Base-by-base conservation (phyloP, 2,329 filamentous ascomycete species). In the Fusarium chaquense region DNA sequence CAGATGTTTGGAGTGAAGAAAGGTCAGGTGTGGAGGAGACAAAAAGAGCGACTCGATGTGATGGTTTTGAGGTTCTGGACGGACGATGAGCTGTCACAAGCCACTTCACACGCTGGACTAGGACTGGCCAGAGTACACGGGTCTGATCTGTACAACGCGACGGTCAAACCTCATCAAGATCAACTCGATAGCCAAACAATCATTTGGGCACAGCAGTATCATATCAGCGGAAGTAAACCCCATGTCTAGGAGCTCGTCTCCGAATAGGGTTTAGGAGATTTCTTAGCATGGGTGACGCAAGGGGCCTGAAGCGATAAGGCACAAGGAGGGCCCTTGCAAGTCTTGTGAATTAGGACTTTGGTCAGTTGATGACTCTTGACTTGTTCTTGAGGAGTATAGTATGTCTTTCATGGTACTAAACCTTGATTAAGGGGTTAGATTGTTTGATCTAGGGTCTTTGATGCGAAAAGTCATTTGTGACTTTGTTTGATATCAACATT, bases 221-320 rank as follows among this genome's bases (percentile, higher is more conserved):
- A 58, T 52, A 71, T 70, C 64, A 65, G 52, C 46, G 60, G 54
- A 64, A 64, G 44, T 53, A 26, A 43, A 67, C 45, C 51, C 57
- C 51, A 40, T 40, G 52, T 62, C 57, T 67, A 41, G 40, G 54
- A 43, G 44, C 36, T 26, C 50, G 24, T 49, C 67, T 60, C 67
- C 67, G 53, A 64, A 70, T 68, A 55, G 50, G 67, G 67, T 20
- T 56, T 70, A 70, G 67, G 40, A 67, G 41, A 54, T 38, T 54
- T 43, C 54, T 54, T 49, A 51, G 50, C 53, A 62, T 65, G 30
- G 26, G 68, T 71, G 68, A 71, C 68, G 68, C 68, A 71, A 71
- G 51, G 52, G 47, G 43, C 16, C 40, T 46, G 41, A 38, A 56
- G 55, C 38, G 51, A 69, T 57, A 67, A 56, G 53, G 43, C 43